A percentile compares a stretch with the other conserved stretches of the same genome.
Conservation (phyloP, 208 protist species). For the Leishmania gerbilli region DNA sequence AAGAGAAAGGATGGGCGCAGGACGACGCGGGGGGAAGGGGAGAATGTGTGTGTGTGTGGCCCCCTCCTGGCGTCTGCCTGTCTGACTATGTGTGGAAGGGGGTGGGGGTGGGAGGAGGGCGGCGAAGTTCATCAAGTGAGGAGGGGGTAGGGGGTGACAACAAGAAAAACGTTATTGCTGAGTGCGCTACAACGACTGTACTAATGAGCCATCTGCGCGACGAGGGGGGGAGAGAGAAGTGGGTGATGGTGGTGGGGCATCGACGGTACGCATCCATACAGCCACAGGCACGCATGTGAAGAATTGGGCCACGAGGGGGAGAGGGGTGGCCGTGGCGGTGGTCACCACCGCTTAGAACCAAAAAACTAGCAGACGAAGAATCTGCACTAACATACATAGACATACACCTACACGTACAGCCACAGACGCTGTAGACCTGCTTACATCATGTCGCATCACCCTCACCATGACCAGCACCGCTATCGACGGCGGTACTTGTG, state of each 20-base stretch:
- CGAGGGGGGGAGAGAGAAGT: neutral
- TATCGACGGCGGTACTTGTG: neutral
- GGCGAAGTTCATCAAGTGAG: neutral
- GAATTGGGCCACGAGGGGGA: neutral
- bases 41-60: too few relatives aligned
- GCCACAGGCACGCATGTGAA: neutral
- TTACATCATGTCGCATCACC: neutral
- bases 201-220: neutral
- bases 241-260: neutral
- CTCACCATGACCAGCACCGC: neutral
- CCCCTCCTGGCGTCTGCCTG: too few relatives aligned
- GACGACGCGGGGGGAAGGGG: neutral
- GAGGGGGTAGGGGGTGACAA: neutral
- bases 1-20: neutral
- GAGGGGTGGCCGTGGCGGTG: neutral
- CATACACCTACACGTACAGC: neutral
- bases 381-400: neutral
- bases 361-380: neutral
- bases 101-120: too few relatives aligned
- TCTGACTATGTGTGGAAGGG: too few relatives aligned
- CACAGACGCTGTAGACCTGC: neutral
- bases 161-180: too few relatives aligned
- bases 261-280: neutral
- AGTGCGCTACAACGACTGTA: neutral
- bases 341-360: neutral